Conservation (phyloP, 2,329 filamentous ascomycete species). For the Curvularia sp. region DNA sequence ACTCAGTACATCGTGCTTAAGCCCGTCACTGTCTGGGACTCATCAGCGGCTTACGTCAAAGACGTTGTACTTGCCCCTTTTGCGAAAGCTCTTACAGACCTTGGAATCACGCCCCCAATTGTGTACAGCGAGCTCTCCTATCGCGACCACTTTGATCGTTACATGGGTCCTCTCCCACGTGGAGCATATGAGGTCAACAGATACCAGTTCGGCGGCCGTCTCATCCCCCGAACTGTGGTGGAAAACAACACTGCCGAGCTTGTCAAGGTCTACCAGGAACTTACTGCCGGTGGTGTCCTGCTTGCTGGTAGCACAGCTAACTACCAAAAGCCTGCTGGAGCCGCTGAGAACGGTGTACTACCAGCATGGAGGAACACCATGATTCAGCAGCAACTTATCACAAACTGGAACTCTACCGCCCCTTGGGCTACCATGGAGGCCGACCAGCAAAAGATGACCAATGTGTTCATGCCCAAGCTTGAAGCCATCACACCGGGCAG, state of each 20-base stretch:
- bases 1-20: slow-evolving; percentile 19
- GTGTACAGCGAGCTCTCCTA: slow-evolving; percentile 32
- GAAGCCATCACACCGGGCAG: slow-evolving; percentile 29
- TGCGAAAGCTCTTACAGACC: slow-evolving; percentile 23
- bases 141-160: slow-evolving; percentile 33
- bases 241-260: slow-evolving; percentile 26
- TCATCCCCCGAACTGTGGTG: slow-evolving; percentile 28
- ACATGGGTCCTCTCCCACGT: slow-evolving; percentile 37
- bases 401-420: slow-evolving; percentile 28
- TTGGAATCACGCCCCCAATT: slow-evolving; percentile 29
- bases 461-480: slow-evolving; percentile 35
- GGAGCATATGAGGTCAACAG: slow-evolving; percentile 28
- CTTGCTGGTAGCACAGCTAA: slow-evolving; percentile 27
- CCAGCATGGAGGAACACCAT: slow-evolving; percentile 35
- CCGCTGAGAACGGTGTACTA: slow-evolving; percentile 30
- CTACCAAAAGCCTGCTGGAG: slow-evolving; percentile 21
- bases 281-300: slow-evolving; percentile 24
- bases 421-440: slow-evolving; percentile 21
- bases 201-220: slow-evolving; percentile 31
- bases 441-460: slow-evolving; percentile 24
- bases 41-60: slow-evolving; percentile 22
- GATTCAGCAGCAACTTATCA: slow-evolving; percentile 30
- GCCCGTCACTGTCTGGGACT: slow-evolving; percentile 14
- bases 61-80: slow-evolving; percentile 35
- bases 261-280: slow-evolving; percentile 22